phyloP scores from a whole-genome alignment of 2,329 filamentous ascomycete genomes.

The Stagonosporopsis cucurbitacearum region DNA sequence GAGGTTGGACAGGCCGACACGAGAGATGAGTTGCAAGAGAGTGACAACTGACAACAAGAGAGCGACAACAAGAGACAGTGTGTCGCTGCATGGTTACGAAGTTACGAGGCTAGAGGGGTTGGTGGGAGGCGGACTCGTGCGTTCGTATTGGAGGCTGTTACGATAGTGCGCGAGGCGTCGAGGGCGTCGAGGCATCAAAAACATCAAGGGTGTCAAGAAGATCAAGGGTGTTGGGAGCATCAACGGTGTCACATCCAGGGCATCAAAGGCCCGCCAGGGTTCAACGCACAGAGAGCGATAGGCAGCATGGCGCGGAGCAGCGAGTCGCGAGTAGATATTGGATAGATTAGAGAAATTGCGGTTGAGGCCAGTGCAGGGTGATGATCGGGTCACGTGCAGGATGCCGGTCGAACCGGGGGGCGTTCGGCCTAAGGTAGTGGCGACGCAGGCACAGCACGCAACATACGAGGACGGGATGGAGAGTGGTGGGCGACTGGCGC shows the following conservation, averaged over 20 bases:
- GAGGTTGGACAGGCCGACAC: conserved; percentile 9
- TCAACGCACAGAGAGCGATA: not conserved
- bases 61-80: conserved; percentile 6
- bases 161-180: not conserved
- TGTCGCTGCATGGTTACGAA: conserved; percentile 2
- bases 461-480: too few relatives aligned
- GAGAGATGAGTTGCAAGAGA: not conserved
- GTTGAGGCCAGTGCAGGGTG: conserved; percentile 9
- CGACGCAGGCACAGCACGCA: conserved; percentile 1
- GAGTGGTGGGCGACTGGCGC: too few relatives aligned
- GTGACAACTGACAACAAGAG: conserved; percentile 3
- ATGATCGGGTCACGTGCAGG: too few relatives aligned
- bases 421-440: too few relatives aligned
- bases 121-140: not conserved
- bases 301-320: conserved; percentile 2
- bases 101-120: conserved; percentile 2
- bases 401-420: conserved; percentile 11
- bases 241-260: too few relatives aligned
- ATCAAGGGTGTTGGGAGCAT: too few relatives aligned
- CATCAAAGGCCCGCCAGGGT: too few relatives aligned
- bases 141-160: conserved; percentile 6
- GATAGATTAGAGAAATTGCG: conserved; percentile 15
- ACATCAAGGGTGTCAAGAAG: too few relatives aligned
- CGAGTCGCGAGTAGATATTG: conserved; percentile 7
- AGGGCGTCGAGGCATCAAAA: not conserved